Evolutionary conservation across 1,284 basidiomycete species (phyloP), one percentile per base, ranked within the genome.

Genomic region (Lentinula novae-zelandiae): DNA sequence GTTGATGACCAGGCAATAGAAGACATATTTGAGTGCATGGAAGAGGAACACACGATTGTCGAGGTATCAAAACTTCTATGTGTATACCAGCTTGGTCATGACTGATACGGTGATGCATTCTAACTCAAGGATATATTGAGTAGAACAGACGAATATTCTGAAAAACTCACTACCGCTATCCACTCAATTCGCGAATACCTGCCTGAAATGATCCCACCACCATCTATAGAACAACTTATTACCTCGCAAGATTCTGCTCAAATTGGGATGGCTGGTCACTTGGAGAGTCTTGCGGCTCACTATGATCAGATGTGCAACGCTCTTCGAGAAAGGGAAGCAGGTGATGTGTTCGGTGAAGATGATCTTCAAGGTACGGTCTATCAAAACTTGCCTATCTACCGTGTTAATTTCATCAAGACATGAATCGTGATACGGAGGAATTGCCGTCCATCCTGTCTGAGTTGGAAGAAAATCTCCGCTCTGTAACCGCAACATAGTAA

Each of bases 1-100:
- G 87, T 92, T 33, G 89, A 92, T 67, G 91, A 92, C 66, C 80
- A 84, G 38, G 86, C 84, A 8, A 86, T 93, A 49, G 90, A 93
- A 60, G 86, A 89, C 60, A 79, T 85, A 17, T 68, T 89, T 55
- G 90, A 92, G 58, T 78, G 77, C 1, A 82, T 92, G 58, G 91
- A 93, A 65, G 79, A 75, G 61, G 88, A 91, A 61, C 77, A 89
- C 42, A 77, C 75, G 62, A 76, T 74, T 39, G 74, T 92, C 36
- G 90, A 92, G 63, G 90, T 90, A 64, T 58, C 84, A 22, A 22
- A 15, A 9, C n/a, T 36, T 48, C 31, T 44, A 66, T 53, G 44
- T 46, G 17, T 53, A 31, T 3, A 27, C 31, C n/a, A 38, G 8
- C 34, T 57, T 15, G 33, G 44, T 36, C 10, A 40, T 42, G n/a